Conservation (phyloP, 805 yeast genomes). For the Candida nanaspora region DNA sequence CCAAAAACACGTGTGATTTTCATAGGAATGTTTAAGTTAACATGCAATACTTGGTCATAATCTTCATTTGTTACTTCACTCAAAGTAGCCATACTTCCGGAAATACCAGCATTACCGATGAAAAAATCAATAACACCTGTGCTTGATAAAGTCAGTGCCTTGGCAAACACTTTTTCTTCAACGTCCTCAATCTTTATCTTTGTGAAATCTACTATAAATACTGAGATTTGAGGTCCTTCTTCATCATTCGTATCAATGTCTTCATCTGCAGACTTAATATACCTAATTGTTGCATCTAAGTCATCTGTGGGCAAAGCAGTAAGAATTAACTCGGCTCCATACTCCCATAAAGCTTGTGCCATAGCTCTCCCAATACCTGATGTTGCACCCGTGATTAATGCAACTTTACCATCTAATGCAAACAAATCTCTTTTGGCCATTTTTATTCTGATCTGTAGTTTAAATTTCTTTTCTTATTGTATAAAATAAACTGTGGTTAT, state of each 20-base stretch:
- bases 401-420: conserved; percentile 32
- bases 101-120: conserved; percentile 29
- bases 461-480: too few relatives aligned
- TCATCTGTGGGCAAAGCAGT: conserved; percentile 28
- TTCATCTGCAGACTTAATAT: conserved; percentile 7
- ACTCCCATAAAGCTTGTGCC: conserved; percentile 43
- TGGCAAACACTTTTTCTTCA: conserved; percentile 21
- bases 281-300: conserved; percentile 20
- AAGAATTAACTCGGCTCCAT: conserved; percentile 35
- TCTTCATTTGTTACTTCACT: conserved; percentile 30
- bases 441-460: too few relatives aligned
- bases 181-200: conserved; percentile 21
- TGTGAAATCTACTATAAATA: conserved; percentile 16
- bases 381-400: conserved; percentile 44
- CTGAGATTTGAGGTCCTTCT: conserved; percentile 33
- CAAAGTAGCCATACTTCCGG: conserved; percentile 22
- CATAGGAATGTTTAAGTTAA: conserved; percentile 32
- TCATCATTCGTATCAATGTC: conserved; percentile 16
- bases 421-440: conserved; percentile 13
- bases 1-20: conserved; percentile 31
- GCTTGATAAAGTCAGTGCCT: conserved; percentile 23
- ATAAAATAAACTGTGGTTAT: too few relatives aligned
- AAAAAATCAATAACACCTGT: conserved; percentile 24
- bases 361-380: conserved; percentile 49
- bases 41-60: conserved; percentile 32